Evolutionary conservation across 169 alveolate species (phyloP).

Genomic region (Theileria sp.): DNA sequence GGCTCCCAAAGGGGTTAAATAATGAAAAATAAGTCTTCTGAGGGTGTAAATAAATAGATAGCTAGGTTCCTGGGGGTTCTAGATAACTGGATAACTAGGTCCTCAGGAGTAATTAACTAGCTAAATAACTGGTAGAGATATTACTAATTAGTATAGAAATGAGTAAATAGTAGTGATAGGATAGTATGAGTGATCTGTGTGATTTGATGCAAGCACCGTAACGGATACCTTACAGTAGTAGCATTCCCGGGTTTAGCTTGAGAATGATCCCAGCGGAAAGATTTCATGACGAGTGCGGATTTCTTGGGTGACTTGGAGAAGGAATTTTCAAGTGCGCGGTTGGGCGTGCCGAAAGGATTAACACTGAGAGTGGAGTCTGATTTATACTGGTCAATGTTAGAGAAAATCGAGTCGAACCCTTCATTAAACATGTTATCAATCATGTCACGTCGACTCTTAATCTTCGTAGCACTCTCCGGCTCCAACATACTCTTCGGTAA

Average conservation of each 20-base stretch:
- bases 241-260: constrained; percentile 43
- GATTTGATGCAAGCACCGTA: background rate
- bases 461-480: background rate
- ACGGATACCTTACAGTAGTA: constrained; percentile 50
- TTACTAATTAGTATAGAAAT: too few relatives aligned
- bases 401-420: constrained; percentile 21
- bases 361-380: background rate
- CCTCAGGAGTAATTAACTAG: too few relatives aligned
- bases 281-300: constrained; percentile 52
- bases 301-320: constrained; percentile 20
- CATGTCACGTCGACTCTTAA: constrained; percentile 19
- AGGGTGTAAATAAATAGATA: too few relatives aligned
- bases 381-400: background rate
- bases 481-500: background rate
- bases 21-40: too few relatives aligned
- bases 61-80: too few relatives aligned
- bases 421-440: constrained; percentile 10
- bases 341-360: constrained; percentile 9
- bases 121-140: too few relatives aligned
- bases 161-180: too few relatives aligned
- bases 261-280: constrained; percentile 62
- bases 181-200: too few relatives aligned
- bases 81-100: too few relatives aligned
- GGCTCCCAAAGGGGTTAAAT: too few relatives aligned
- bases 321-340: background rate